A percentile compares a stretch with the other conserved stretches of the same genome.
Evolutionary conservation across 2,329 filamentous ascomycete species (phyloP).

Genomic region (Xylariaceae sp.): DNA sequence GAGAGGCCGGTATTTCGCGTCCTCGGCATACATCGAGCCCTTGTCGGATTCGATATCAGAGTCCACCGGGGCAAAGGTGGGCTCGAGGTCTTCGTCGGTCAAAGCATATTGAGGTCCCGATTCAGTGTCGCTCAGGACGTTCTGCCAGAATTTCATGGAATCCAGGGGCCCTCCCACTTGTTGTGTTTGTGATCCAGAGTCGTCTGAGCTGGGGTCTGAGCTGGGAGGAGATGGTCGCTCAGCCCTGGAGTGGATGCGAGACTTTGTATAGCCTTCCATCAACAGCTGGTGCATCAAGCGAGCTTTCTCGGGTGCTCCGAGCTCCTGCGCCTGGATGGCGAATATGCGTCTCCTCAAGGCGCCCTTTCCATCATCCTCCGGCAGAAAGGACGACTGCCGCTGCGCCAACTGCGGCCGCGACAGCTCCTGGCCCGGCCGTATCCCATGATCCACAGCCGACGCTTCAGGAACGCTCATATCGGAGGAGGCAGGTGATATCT

Average conservation of each 20-base stretch:
- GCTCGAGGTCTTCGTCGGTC: conserved; percentile 54
- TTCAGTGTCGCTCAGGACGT: conserved; percentile 32
- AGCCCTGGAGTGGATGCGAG: conserved; percentile 25
- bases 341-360: conserved; percentile 60
- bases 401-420: no score
- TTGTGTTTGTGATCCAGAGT: conserved; percentile 33
- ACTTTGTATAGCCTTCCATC: conserved; percentile 57
- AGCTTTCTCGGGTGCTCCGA: conserved; percentile 58
- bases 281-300: conserved; percentile 63
- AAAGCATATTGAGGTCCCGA: conserved; percentile 39
- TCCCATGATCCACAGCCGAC: no score
- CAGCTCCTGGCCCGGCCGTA: no score
- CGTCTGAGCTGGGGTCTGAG: conserved; percentile 32
- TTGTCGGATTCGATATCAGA: conserved; percentile 31
- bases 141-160: conserved; percentile 53
- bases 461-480: no score
- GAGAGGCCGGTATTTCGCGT: conserved; percentile 49
- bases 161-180: conserved; percentile 35
- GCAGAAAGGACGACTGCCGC: conserved; percentile 44
- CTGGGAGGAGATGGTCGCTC: conserved; percentile 22
- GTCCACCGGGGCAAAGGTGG: conserved; percentile 57
- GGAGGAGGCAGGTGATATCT: no score
- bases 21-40: conserved; percentile 30
- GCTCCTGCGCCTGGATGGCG: conserved; percentile 54
- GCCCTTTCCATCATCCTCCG: conserved; percentile 75